These are phyloP conservation scores for Podila clonocystis DNA, from an alignment of 192 early-diverging fungal genomes.

Conservation along the genomic window DNA sequence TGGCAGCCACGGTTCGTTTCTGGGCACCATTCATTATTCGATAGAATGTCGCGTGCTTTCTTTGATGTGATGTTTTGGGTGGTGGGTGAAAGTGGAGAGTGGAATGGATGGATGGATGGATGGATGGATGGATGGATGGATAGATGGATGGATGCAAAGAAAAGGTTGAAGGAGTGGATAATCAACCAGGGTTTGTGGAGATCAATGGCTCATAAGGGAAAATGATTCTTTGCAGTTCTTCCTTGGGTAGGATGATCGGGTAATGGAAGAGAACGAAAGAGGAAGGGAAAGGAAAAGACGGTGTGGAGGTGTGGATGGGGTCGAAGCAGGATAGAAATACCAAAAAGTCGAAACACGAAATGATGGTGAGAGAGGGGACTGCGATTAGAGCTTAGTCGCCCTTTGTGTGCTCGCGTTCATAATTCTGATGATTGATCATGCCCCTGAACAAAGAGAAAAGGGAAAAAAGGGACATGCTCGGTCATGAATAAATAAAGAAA, in stretches of 20 bases:
- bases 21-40: background rate
- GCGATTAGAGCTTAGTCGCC: background rate
- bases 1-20: slow-evolving; percentile 1
- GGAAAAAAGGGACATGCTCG: too few relatives aligned
- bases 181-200: too few relatives aligned
- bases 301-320: background rate
- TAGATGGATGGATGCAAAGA: too few relatives aligned
- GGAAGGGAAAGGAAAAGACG: background rate
- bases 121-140: background rate
- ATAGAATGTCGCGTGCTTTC: too few relatives aligned
- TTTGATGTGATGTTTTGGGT: background rate
- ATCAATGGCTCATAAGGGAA: background rate
- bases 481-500: too few relatives aligned
- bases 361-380: background rate
- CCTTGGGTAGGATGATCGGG: background rate
- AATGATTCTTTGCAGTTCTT: background rate
- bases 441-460: too few relatives aligned
- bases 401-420: too few relatives aligned
- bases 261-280: background rate
- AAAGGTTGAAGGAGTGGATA: too few relatives aligned
- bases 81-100: background rate
- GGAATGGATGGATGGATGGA: background rate
- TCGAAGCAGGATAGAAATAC: background rate
- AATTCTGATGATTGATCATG: too few relatives aligned
- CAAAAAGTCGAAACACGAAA: background rate